Percentiles rank a stretch among this genome's conserved stretches.
phyloP scores from a whole-genome alignment of 1,139 yeast genomes.

The Waltiozyma sp. region DNA sequence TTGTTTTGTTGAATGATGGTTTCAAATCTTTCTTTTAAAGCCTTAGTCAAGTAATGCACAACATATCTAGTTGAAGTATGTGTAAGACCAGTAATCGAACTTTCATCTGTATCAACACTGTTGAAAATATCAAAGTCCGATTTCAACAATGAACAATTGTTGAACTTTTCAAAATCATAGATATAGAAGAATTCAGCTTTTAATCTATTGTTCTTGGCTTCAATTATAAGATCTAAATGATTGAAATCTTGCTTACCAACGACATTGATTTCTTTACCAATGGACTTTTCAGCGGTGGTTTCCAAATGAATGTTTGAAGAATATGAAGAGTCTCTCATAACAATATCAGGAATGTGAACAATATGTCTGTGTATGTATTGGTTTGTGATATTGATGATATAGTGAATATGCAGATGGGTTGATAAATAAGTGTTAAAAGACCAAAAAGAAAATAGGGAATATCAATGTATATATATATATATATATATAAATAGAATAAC shows the following conservation, averaged over 20 bases:
- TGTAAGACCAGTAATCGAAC: constrained; percentile 14
- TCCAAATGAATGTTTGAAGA: constrained; percentile 9
- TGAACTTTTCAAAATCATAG: constrained; percentile 18
- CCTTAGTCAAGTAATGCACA: constrained; percentile 21
- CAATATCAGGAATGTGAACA: too few relatives aligned
- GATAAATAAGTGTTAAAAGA: too few relatives aligned
- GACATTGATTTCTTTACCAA: constrained; percentile 18
- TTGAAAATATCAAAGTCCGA: constrained; percentile 20
- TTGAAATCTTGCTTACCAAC: constrained; percentile 14
- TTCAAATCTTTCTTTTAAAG: constrained; percentile 17
- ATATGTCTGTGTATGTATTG: too few relatives aligned
- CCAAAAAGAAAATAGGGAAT: too few relatives aligned
- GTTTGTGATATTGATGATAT: too few relatives aligned
- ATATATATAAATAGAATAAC: too few relatives aligned
- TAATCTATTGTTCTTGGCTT: constrained; percentile 18
- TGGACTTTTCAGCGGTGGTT: constrained; percentile 14
- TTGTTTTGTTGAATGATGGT: constrained; percentile 7
- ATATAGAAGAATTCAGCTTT: constrained; percentile 19
- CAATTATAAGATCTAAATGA: constrained; percentile 17
- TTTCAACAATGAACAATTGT: constrained; percentile 16
- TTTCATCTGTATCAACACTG: neutral
- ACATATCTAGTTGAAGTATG: constrained; percentile 24
- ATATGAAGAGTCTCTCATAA: neutral
- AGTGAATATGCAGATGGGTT: too few relatives aligned
- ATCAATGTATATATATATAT: too few relatives aligned